Conservation (phyloP, 192 early-diverging fungal genomes). For the Helicostylum pulchrum region DNA sequence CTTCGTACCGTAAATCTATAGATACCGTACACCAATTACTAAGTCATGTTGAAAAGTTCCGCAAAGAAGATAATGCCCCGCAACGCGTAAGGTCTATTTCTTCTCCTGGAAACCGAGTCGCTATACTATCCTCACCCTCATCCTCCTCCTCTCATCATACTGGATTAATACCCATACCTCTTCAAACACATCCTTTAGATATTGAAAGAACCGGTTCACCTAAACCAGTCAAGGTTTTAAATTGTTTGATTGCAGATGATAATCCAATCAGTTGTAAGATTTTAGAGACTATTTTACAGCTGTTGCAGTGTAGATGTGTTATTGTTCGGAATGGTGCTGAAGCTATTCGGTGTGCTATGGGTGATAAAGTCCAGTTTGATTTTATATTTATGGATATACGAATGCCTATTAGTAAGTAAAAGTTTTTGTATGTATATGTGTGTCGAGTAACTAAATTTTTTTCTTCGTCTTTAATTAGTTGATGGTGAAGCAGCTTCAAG, state of each 20-base stretch:
- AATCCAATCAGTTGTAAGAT: slow-evolving; percentile 89
- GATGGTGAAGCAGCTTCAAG: slow-evolving; percentile 87
- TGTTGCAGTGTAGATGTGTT: slow-evolving; percentile 75
- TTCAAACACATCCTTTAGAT: slow-evolving; percentile 6
- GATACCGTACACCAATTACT: slow-evolving; percentile 3
- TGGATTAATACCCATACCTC: not conserved
- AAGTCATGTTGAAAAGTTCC: slow-evolving; percentile 6
- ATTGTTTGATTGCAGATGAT: slow-evolving; percentile 85
- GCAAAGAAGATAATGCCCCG: not conserved
- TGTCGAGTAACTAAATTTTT: slow-evolving; percentile 8
- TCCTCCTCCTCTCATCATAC: not conserved
- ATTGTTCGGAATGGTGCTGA: slow-evolving; percentile 88
- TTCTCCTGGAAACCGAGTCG: slow-evolving; percentile 21
- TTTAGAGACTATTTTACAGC: slow-evolving; percentile 81
- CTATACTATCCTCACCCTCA: not conserved
- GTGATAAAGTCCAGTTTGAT: slow-evolving; percentile 79
- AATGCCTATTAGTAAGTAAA: slow-evolving; percentile 86
- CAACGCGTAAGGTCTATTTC: slow-evolving; percentile 14
- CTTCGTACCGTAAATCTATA: not conserved
- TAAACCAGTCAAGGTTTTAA: slow-evolving; percentile 15
- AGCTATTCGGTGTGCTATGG: slow-evolving; percentile 86
- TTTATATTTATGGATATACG: slow-evolving; percentile 92
- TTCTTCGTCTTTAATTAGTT: slow-evolving; percentile 48
- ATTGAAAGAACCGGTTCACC: not conserved
- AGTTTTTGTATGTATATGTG: not conserved